Base-by-base conservation (phyloP, 129 eudicot species). In the Oenanthe sinensis region DNA sequence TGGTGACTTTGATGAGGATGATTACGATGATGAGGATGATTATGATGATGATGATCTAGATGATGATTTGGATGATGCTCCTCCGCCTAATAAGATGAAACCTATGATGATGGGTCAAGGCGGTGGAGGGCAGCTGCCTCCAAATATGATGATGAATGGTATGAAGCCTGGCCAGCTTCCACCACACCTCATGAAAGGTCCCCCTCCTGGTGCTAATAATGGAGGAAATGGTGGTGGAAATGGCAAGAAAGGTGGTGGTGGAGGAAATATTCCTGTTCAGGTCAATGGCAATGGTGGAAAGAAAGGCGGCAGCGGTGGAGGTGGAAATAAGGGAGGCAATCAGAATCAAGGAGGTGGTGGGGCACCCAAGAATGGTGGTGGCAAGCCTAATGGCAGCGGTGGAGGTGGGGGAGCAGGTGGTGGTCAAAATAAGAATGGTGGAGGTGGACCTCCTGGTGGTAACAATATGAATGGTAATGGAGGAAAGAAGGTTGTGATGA, bases 141-240 rank as follows among this genome's bases (percentile, higher is more conserved):
- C 77, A 4, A 90, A 91, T 78, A 80, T 88, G 98, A 85, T 87
- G 91, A 84, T 91, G 96, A 84, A 83, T n/a, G 89, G 75, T 39
- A 83, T 85, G 86, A 88, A 86, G 81, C 89, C 84, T 77, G 91
- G 84, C 45, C 91, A 86, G 22, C 79, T 58, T 62, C 83, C 83
- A 3, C 84, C 81, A 1, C 81, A 79, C 26, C 73, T 74, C 55
- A 70, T 81, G 83, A 81, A 74, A 77, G 82, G 80, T 24, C 81
- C 68, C 19, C 78, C 74, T 19, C 74, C 73, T 40, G 85, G 83
- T 22, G 85, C 84, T 48, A 74, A 74, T 1, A 78, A 67, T 72
- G 85, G 79, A 37, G 92, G 78, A 71, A 71, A 70, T 65, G 85
- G 87, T 24, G 89, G 88, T 2, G 86, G 82, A 37, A 73, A 74